These are phyloP conservation scores for Aspergillus coremiiformis DNA, from an alignment of 495 filamentous ascomycete species.

Conservation along the genomic window DNA sequence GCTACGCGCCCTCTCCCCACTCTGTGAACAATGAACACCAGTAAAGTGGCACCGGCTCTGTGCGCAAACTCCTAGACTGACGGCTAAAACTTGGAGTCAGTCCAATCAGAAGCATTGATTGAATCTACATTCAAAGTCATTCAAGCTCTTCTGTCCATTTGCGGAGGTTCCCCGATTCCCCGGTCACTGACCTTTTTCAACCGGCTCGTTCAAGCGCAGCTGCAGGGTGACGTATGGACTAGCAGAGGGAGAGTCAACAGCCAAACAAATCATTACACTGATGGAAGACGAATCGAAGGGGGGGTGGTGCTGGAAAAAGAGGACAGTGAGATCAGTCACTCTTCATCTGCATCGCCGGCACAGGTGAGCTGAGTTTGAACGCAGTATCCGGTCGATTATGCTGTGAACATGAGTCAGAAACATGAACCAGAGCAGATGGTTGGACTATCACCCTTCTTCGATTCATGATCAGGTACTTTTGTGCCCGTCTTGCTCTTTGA, in stretches of 20 bases:
- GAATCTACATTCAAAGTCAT: too few species aligned
- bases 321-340: constrained; percentile 12
- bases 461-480: not conserved
- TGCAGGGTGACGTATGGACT: not conserved
- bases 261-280: not conserved
- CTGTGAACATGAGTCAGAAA: constrained; percentile 13
- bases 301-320: not conserved
- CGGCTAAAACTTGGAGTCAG: not conserved
- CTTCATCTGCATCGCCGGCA: constrained; percentile 4
- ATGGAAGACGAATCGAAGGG: not conserved
- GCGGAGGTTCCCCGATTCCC: not conserved
- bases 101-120: not conserved
- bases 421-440: constrained; percentile 1
- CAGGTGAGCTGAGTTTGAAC: constrained; percentile 1
- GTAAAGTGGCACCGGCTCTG: not conserved
- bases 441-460: not conserved
- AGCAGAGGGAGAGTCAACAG: not conserved
- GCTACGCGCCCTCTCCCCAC: not conserved
- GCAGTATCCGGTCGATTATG: constrained; percentile 1
- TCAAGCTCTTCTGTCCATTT: not conserved
- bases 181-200: not conserved
- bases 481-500: not conserved
- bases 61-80: not conserved
- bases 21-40: not conserved
- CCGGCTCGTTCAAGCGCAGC: not conserved